Percentiles rank a stretch among this genome's conserved stretches.
These are phyloP conservation scores for Inga leiocalycina DNA, from an alignment of 306 rosid genomes.

Conservation along the genomic window DNA sequence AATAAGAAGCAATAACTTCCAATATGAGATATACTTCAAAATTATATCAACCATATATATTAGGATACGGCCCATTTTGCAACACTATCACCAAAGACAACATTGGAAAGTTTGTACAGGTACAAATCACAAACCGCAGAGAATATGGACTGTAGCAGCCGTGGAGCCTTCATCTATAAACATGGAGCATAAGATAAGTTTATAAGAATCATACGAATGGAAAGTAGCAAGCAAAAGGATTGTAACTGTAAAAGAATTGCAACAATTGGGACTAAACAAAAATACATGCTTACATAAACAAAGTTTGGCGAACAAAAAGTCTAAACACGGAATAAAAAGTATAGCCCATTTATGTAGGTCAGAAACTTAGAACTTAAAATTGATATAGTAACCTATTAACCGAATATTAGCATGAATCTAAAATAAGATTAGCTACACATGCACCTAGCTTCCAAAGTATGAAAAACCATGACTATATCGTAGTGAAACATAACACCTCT, in stretches of 20 bases:
- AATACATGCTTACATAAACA: neutral
- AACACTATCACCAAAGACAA: conserved; percentile 61
- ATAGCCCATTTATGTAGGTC: neutral
- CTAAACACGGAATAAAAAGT: conserved; percentile 5
- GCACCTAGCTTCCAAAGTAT: neutral
- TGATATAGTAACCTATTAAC: neutral
- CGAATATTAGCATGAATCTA: neutral
- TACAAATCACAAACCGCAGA: conserved; percentile 86
- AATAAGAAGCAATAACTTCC: conserved; percentile 28
- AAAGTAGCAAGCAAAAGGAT: neutral
- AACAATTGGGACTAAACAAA: neutral
- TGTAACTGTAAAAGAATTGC: neutral
- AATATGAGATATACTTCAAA: conserved; percentile 20
- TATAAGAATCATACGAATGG: conserved; percentile 14
- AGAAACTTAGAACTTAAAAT: neutral
- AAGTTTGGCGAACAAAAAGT: neutral
- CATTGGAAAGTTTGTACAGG: conserved; percentile 67
- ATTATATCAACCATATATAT: neutral
- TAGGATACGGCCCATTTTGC: conserved; percentile 96
- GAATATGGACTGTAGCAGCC: conserved; percentile 73
- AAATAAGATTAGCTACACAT: neutral
- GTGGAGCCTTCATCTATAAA: conserved; percentile 77
- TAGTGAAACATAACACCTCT: neutral
- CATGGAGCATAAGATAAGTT: conserved; percentile 21
- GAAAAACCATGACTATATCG: neutral